phyloP scores from a whole-genome alignment of 1,139 yeast species.

The Yamadazyma sp. region DNA sequence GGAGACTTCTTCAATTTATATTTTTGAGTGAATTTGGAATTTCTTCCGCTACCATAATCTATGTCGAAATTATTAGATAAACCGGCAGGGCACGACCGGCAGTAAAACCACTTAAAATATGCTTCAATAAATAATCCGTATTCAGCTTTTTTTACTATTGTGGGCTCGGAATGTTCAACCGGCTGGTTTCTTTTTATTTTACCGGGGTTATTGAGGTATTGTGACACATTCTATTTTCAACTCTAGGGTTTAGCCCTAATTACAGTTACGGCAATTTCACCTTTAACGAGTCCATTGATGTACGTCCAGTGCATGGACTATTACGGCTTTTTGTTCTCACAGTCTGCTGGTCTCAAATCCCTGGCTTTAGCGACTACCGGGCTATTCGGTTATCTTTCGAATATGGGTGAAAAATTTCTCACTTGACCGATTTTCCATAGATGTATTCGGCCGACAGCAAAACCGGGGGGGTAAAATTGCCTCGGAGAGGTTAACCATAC shows the following conservation, averaged over 20 bases:
- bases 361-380: too few relatives aligned
- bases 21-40: slow-evolving; percentile 7
- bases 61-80: slow-evolving; percentile 2
- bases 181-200: background rate
- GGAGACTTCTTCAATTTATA: slow-evolving; percentile 11
- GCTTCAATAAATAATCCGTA: background rate
- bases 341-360: too few relatives aligned
- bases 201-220: slow-evolving; percentile 2
- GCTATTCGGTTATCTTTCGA: slow-evolving; percentile 1
- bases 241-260: slow-evolving; percentile 6
- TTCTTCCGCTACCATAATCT: background rate
- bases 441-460: too few relatives aligned
- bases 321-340: background rate
- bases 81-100: slow-evolving; percentile 1
- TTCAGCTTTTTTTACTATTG: background rate
- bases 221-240: background rate
- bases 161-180: slow-evolving; percentile 1
- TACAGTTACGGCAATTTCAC: background rate
- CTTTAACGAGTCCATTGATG: too few relatives aligned
- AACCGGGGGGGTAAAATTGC: too few relatives aligned
- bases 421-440: too few relatives aligned
- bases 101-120: background rate
- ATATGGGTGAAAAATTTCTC: slow-evolving; percentile 1
- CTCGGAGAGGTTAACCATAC: too few relatives aligned
- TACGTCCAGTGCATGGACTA: too few relatives aligned